These are phyloP conservation scores for Boletus smithii DNA, from an alignment of 1,284 basidiomycete genomes.

Conservation along the genomic window DNA sequence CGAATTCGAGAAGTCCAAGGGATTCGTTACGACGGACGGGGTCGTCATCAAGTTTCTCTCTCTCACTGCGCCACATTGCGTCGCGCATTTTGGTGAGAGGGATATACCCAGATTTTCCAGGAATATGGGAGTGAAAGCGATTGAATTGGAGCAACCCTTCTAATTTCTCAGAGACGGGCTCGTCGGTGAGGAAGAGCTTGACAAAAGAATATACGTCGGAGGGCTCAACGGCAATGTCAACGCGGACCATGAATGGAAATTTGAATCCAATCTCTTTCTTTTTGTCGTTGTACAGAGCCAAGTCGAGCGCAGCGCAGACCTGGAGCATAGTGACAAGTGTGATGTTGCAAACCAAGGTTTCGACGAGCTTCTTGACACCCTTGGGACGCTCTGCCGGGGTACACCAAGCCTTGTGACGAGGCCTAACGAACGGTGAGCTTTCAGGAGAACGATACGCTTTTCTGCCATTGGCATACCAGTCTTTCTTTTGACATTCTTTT, in stretches of 20 bases:
- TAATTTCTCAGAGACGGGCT: constrained; percentile 5
- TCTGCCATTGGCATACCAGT: constrained; percentile 12
- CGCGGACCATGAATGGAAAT: constrained; percentile 22
- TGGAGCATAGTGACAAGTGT: constrained; percentile 18
- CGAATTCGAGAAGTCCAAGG: constrained; percentile 21
- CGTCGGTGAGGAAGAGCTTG: constrained; percentile 15
- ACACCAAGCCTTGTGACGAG: constrained; percentile 23
- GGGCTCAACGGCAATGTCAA: constrained; percentile 27
- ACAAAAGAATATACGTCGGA: constrained; percentile 13
- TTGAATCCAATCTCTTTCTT: constrained; percentile 18
- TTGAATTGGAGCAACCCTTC: constrained; percentile 31
- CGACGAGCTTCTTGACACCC: constrained; percentile 21
- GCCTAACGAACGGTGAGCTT: constrained; percentile 12
- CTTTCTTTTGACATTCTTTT: constrained; percentile 21
- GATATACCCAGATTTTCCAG: constrained; percentile 6
- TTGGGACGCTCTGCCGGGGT: constrained; percentile 20
- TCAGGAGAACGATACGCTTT: not conserved
- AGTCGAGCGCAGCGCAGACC: constrained; percentile 19
- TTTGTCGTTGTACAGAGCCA: constrained; percentile 15
- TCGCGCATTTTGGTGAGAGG: constrained; percentile 16
- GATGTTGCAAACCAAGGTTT: constrained; percentile 19
- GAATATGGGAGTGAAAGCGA: constrained; percentile 15
- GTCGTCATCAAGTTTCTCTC: constrained; percentile 1
- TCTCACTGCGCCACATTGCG: constrained; percentile 10
- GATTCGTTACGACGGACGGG: not conserved